phyloP scores from a whole-genome alignment of 148 eudicot genomes.

The Suaeda aralocaspica region DNA sequence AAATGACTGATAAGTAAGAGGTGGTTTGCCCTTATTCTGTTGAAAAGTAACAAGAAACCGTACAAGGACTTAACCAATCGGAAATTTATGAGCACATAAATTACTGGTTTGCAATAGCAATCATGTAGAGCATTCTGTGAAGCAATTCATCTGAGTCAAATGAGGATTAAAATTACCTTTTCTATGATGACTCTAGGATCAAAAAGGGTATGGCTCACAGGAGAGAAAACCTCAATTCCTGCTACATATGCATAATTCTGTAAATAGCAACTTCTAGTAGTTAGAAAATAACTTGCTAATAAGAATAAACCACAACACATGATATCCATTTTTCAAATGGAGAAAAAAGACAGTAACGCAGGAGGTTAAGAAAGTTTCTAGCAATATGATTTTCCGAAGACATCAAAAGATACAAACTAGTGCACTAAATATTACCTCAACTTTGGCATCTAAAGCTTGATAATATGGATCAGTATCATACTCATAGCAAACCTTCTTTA shows the following conservation, averaged over 20 bases:
- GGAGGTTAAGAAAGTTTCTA: too few relatives aligned
- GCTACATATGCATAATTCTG: conserved; percentile 57
- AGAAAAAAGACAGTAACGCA: too few relatives aligned
- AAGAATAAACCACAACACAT: neutral
- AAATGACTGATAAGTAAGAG: conserved; percentile 70
- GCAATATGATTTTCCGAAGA: neutral
- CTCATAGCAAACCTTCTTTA: conserved; percentile 82
- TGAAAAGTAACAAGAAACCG: neutral
- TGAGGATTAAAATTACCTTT: conserved; percentile 43
- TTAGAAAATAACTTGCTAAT: neutral
- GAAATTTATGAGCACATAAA: neutral
- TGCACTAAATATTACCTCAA: conserved; percentile 41
- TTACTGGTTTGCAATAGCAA: neutral
- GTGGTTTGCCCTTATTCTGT: conserved; percentile 86
- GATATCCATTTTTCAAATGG: neutral
- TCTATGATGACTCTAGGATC: conserved; percentile 71
- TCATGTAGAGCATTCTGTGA: neutral
- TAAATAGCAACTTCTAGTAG: conserved; percentile 2
- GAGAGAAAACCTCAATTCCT: conserved; percentile 74
- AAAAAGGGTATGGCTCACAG: conserved; percentile 88
- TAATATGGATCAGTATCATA: conserved; percentile 88
- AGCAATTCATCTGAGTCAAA: neutral
- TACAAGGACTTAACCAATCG: too few relatives aligned
- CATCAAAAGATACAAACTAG: neutral
- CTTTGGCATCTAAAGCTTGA: conserved; percentile 67